These are phyloP conservation scores for Aschersonia sp. DNA, from an alignment of 2,329 filamentous ascomycete species.

Conservation along the genomic window DNA sequence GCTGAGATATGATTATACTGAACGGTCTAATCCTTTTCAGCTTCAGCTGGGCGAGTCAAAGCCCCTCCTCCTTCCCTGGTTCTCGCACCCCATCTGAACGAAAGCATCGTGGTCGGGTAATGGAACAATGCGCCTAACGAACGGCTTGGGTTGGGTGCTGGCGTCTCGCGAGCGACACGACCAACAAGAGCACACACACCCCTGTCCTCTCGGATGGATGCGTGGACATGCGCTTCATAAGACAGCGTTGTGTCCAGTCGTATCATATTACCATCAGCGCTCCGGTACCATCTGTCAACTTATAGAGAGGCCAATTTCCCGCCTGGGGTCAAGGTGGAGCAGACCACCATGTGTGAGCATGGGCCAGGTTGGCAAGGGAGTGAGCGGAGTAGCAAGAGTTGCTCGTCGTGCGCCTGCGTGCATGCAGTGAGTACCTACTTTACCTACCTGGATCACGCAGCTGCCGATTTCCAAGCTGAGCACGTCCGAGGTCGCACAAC, in stretches of 20 bases:
- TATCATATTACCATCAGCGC: too few relatives aligned
- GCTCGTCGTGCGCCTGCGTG: too few relatives aligned
- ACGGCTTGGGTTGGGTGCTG: not conserved
- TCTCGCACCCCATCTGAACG: not conserved
- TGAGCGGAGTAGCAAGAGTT: too few relatives aligned
- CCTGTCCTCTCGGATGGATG: not conserved
- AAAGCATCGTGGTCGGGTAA: not conserved
- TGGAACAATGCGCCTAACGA: not conserved
- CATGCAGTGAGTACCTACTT: too few relatives aligned
- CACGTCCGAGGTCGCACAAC: too few relatives aligned
- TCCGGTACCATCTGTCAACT: not conserved
- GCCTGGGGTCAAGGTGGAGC: constrained; percentile 5
- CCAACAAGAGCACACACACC: not conserved
- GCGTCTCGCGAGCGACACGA: too few relatives aligned
- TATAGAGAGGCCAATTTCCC: constrained; percentile 10
- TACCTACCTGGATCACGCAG: too few relatives aligned
- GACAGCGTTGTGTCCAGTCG: not conserved
- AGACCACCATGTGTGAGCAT: constrained; percentile 5
- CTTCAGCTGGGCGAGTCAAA: not conserved
- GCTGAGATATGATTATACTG: not conserved
- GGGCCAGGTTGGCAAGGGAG: not conserved
- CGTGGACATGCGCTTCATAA: not conserved
- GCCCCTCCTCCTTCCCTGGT: not conserved
- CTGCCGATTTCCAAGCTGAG: too few relatives aligned
- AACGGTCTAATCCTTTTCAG: not conserved